phyloP scores from a whole-genome alignment of 495 filamentous ascomycete genomes.

The Astrocystis sublimbata region DNA sequence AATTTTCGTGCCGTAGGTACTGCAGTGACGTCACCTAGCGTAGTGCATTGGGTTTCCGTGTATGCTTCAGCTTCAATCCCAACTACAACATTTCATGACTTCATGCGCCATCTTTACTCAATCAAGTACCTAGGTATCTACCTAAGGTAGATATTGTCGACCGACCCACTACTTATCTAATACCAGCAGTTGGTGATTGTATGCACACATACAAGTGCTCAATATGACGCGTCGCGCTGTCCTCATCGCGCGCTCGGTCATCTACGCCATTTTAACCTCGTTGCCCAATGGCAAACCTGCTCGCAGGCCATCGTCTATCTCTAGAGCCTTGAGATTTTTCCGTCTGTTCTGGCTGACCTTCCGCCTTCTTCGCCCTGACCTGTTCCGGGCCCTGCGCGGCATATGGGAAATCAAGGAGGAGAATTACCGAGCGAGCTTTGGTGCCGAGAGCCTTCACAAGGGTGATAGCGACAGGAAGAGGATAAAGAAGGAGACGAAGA shows the following conservation, averaged over 20 bases:
- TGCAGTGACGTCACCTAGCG: too few relatives aligned
- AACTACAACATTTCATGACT: too few relatives aligned
- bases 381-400: conserved; percentile 37
- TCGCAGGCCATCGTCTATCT: conserved; percentile 26
- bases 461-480: conserved; percentile 26
- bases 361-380: conserved; percentile 37
- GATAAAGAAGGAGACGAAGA: conserved; percentile 15
- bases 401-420: conserved; percentile 56
- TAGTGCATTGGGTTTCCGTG: too few relatives aligned
- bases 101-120: too few relatives aligned
- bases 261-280: conserved; percentile 26
- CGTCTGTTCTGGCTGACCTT: conserved; percentile 41
- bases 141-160: too few relatives aligned
- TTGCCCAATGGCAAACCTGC: conserved; percentile 22
- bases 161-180: too few relatives aligned
- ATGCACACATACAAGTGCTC: neutral
- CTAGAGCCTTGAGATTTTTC: conserved; percentile 38
- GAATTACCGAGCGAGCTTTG: conserved; percentile 57
- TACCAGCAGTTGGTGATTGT: neutral
- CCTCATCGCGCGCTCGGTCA: conserved; percentile 39
- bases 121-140: too few relatives aligned
- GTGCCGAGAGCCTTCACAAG: conserved; percentile 28
- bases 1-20: too few relatives aligned
- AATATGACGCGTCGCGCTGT: conserved; percentile 27
- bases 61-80: too few relatives aligned